Evolutionary conservation across 805 yeast genomes (phyloP).

Genomic region (Lipomyces japonicus): DNA sequence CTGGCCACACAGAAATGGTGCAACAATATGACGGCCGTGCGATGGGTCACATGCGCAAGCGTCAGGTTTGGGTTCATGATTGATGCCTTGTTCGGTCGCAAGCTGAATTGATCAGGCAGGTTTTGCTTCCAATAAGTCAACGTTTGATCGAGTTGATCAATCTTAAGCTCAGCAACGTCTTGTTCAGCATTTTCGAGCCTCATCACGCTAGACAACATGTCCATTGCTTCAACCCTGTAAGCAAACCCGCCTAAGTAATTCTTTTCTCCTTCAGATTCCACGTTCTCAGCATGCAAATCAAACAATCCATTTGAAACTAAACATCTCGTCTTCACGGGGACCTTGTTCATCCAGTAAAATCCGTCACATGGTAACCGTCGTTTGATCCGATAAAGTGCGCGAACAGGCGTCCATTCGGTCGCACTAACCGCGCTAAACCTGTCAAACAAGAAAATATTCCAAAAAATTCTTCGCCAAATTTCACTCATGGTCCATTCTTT

Average conservation of each 20-base stretch:
- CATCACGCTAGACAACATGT: background rate
- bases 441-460: conserved; percentile 4
- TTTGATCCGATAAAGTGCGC: background rate
- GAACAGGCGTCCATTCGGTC: background rate
- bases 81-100: background rate
- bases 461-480: conserved; percentile 1
- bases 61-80: conserved; percentile 6
- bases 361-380: conserved; percentile 4
- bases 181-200: background rate
- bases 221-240: conserved; percentile 5
- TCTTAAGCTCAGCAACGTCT: background rate
- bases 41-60: conserved; percentile 7
- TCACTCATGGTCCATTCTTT: conserved; percentile 1
- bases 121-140: background rate
- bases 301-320: background rate
- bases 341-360: conserved; percentile 2
- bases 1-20: conserved; percentile 1
- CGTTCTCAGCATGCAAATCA: background rate
- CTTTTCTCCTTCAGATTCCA: background rate
- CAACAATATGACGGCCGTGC: background rate
- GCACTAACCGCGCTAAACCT: conserved; percentile 1
- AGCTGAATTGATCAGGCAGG: background rate
- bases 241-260: conserved; percentile 1
- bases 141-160: background rate
- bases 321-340: background rate